Percentiles rank a stretch among this genome's conserved stretches.
Conservation (phyloP, 495 filamentous ascomycete species). For the Cladorrhinum samala region DNA sequence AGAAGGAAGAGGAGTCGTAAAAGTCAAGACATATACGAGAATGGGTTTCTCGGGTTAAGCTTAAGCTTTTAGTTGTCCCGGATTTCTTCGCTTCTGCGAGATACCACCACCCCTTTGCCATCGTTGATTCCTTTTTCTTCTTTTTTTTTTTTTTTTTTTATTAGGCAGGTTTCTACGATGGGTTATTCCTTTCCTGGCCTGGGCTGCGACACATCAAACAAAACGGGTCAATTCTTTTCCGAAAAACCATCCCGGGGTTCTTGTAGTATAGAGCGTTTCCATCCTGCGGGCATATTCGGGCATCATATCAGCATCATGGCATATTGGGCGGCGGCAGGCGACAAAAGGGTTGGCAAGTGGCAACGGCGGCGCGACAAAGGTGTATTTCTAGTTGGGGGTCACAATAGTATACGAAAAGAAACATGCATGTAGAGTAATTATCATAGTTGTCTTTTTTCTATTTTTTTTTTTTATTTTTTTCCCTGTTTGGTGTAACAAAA, state of each 20-base stretch:
- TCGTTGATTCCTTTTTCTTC: no score
- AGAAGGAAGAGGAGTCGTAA: constrained; percentile 28
- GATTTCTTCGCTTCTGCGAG: background rate
- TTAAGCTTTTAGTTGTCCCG: background rate
- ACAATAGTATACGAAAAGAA: background rate
- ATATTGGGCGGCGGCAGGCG: background rate
- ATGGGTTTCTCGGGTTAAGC: background rate
- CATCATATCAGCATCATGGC: background rate
- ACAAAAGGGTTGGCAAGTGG: no score
- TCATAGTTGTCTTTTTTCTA: no score
- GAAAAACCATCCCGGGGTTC: no score
- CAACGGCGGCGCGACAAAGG: background rate
- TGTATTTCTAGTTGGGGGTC: background rate
- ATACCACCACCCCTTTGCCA: no score
- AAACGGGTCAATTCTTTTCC: no score
- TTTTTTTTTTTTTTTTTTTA: no score
- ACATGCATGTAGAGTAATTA: background rate
- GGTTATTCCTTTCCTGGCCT: no score
- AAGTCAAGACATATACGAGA: background rate
- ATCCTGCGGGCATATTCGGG: background rate
- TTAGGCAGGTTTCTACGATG: no score
- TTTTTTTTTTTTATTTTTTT: no score
- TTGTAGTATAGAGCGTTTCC: background rate
- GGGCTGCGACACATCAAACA: background rate
- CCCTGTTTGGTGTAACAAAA: no score